Base-by-base conservation (phyloP, 345 rosid species). In the Eucalyptus curtisii region DNA sequence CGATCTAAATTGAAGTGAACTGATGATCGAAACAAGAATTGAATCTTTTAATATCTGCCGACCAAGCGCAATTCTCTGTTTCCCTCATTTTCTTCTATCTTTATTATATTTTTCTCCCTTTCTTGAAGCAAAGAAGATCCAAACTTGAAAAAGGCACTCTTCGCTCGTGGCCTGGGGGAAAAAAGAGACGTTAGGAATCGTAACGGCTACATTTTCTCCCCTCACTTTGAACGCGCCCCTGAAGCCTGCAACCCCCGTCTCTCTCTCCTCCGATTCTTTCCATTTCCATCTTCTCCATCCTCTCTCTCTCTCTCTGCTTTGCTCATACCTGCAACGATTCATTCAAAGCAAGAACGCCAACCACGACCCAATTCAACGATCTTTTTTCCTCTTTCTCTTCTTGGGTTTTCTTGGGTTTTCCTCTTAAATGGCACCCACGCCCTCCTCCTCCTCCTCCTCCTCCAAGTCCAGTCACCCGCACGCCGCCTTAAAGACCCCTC, bases 391-490 rank as follows among this genome's bases (percentile, higher is more conserved):
- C 68, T 61, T 30, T 27, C n/a, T 48, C 31, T 47, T 17, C 86
- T 61, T 64, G 85, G 76, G 64, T 47, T 86, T 47, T 17, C 86
- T 61, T 64, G 85, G 76, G 64, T 47, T 86, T 47, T 87, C 87
- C 76, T 68, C 76, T 30, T 49, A 45, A 59, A 96, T 97, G 99
- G 99, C 97, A 9, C 97, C 96, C n/a, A 95, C 99, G 1, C 99
- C 99, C 1, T 22, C 97, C 17, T 91, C 93, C 12, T 52, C 57
- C 12, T 52, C 57, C 55, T 3, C 99, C 99, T 20, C 97, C 15
- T 90, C 93, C 15, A 93, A 93, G 90, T 86, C 91, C 14, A 93
- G 91, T 68, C 96, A 92, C 85, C 86, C 57, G 25, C 89, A 84
- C 45, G n/a, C 86, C 8, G 52, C 37, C 81, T 85, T 90, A 87